Base-by-base conservation (phyloP, 306 rosid species). In the Potentilla sterilis region DNA sequence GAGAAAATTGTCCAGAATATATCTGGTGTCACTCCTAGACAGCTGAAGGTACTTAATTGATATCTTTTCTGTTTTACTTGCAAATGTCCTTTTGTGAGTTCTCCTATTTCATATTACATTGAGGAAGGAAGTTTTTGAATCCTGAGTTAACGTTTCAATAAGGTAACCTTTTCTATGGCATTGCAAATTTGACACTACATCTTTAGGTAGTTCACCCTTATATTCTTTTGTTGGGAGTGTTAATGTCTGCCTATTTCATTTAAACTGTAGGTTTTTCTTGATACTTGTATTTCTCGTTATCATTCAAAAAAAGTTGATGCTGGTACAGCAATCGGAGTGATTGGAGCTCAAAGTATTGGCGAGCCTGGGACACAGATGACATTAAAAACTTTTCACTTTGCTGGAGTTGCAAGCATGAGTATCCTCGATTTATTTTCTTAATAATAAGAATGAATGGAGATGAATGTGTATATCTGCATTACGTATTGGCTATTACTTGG, bases 391-490 rank as follows among this genome's bases (percentile, higher is more conserved):
- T 94, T 94, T 82, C 98, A 94, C 83, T 92, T 92, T 85, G 98
- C 98, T 77, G 98, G 98, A 83, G 97, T 94, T 88, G 97, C 97
- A 66, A 94, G 98, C 98, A 94, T 94, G 97, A 94, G 97, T 94
- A 93, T 93, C 96, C 93, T 93, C 88, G 54, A 85, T 32, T 42
- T 16, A 41, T 72, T 34, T 78, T 14, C 5, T 63, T 35, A 16
- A 48, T 61, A 34, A 49, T 62, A 69, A 38, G 75, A 64, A 38
- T 70, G 49, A 66, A 55, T 22, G 47, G 21, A 64, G 37, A 74
- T 80, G 67, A 67, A 68, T 44, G 12, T 63, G 40, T 70, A 65
- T 69, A 59, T 77, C 68, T 48, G 43, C 61, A 55, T 2, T 71
- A 57, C 43, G 14, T 68, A 70, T 59, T 57, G 58, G 74, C 58